Conservation (phyloP, 306 rosid genomes). For the Erythrophleum fordii region DNA sequence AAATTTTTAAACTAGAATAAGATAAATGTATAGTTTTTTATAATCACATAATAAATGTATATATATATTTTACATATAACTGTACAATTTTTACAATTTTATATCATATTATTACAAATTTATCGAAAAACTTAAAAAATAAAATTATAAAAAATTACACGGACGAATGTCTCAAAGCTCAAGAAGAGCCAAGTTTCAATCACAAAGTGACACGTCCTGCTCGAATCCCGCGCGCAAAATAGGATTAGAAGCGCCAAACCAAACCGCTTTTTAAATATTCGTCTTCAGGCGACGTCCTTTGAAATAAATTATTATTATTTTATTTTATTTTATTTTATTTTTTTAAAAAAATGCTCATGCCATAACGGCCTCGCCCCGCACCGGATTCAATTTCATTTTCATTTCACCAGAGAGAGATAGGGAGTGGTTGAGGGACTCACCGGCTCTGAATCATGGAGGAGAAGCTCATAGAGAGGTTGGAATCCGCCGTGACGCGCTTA, state of each 20-base stretch:
- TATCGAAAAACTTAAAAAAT: neutral
- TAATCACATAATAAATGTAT: too few relatives aligned
- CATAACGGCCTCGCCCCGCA: conserved; percentile 39
- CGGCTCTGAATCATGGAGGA: conserved; percentile 59
- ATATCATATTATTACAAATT: too few relatives aligned
- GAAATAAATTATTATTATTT: neutral
- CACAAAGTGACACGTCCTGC: conserved; percentile 47
- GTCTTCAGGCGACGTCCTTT: conserved; percentile 27
- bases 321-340: neutral
- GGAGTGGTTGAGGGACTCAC: neutral
- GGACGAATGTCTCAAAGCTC: conserved; percentile 16
- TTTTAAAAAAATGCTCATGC: too few relatives aligned
- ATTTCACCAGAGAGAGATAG: neutral
- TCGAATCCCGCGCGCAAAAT: conserved; percentile 31
- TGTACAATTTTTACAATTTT: too few relatives aligned
- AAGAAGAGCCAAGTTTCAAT: conserved; percentile 36
- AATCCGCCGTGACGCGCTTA: conserved; percentile 82
- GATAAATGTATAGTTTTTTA: too few relatives aligned
- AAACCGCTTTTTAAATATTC: conserved; percentile 6
- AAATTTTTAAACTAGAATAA: too few relatives aligned
- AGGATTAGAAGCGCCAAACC: conserved; percentile 39
- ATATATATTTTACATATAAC: too few relatives aligned
- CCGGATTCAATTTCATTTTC: conserved; percentile 49
- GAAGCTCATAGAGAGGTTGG: conserved; percentile 75
- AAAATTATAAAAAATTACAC: neutral